These are phyloP conservation scores for Collybiopsis luxurians DNA, from an alignment of 768 basidiomycete genomes.

Conservation along the genomic window DNA sequence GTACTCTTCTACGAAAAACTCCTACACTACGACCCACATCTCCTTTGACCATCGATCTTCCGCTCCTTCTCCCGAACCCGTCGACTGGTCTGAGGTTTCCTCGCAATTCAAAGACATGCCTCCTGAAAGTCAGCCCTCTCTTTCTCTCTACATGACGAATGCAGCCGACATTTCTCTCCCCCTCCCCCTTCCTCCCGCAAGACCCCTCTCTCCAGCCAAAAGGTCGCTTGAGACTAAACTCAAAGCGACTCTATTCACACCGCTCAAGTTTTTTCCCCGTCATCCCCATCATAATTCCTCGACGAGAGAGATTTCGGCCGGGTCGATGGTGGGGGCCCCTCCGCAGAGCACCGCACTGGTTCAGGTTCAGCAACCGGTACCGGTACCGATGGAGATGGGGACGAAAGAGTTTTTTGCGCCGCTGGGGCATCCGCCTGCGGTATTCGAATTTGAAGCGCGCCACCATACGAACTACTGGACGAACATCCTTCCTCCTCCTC, in stretches of 20 bases:
- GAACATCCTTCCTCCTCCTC: neutral
- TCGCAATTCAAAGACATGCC: conserved; percentile 26
- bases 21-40: conserved; percentile 27
- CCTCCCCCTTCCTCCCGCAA: conserved; percentile 30
- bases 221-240: conserved; percentile 22
- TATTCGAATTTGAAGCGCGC: neutral
- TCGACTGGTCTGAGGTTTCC: conserved; percentile 26
- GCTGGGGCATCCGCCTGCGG: neutral
- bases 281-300: conserved; percentile 38
- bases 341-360: conserved; percentile 19
- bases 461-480: neutral
- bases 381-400: neutral
- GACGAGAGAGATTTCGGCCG: neutral
- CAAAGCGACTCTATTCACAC: conserved; percentile 36
- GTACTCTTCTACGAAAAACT: conserved; percentile 41
- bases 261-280: conserved; percentile 50
- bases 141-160: conserved; percentile 33
- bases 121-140: conserved; percentile 43
- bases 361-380: neutral
- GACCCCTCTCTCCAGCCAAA: conserved; percentile 21
- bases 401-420: neutral
- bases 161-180: conserved; percentile 35
- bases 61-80: conserved; percentile 25
- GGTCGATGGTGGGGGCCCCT: conserved; percentile 20
- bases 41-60: conserved; percentile 32